A percentile compares a stretch with the other conserved stretches of the same genome.
phyloP scores from a whole-genome alignment of 371 early-diverging fungal genomes.

The Mortierella polycephala region DNA sequence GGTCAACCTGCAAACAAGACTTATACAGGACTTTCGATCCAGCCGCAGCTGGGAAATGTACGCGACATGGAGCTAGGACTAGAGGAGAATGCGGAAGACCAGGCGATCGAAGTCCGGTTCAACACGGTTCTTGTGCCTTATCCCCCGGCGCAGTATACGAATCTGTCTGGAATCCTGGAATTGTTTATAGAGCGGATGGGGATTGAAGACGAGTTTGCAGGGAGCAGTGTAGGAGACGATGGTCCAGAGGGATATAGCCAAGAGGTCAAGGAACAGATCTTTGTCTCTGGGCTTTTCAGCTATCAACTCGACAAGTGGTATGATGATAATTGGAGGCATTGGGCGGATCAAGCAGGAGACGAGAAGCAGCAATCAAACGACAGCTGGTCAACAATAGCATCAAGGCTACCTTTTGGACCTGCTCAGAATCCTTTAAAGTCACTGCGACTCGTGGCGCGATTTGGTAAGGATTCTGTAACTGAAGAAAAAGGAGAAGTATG shows the following conservation, averaged over 20 bases:
- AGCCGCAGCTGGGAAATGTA: constrained; percentile 9
- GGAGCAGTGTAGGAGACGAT: too few relatives aligned
- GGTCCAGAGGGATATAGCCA: constrained; percentile 11
- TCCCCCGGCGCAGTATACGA: constrained; percentile 41
- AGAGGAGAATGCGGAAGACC: constrained; percentile 2
- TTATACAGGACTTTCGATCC: constrained; percentile 37
- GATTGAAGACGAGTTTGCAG: constrained; percentile 21
- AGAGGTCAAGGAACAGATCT: constrained; percentile 30
- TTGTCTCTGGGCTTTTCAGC: constrained; percentile 59
- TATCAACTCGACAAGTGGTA: constrained; percentile 66
- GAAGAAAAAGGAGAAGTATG: not conserved
- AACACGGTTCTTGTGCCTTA: constrained; percentile 45
- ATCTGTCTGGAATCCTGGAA: constrained; percentile 35
- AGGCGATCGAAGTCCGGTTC: constrained; percentile 40
- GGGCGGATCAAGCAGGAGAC: constrained; percentile 13
- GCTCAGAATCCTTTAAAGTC: constrained; percentile 77
- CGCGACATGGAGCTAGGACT: not conserved
- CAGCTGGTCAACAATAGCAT: not conserved
- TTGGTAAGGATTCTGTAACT: constrained; percentile 48
- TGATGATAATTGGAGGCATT: constrained; percentile 61
- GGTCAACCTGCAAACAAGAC: constrained; percentile 72
- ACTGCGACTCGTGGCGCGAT: constrained; percentile 69
- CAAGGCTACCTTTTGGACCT: constrained; percentile 72
- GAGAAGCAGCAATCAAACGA: too few relatives aligned
- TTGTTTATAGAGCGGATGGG: constrained; percentile 45